These are phyloP conservation scores for Naematelia aurantialba DNA, from an alignment of 768 basidiomycete genomes.

Conservation along the genomic window DNA sequence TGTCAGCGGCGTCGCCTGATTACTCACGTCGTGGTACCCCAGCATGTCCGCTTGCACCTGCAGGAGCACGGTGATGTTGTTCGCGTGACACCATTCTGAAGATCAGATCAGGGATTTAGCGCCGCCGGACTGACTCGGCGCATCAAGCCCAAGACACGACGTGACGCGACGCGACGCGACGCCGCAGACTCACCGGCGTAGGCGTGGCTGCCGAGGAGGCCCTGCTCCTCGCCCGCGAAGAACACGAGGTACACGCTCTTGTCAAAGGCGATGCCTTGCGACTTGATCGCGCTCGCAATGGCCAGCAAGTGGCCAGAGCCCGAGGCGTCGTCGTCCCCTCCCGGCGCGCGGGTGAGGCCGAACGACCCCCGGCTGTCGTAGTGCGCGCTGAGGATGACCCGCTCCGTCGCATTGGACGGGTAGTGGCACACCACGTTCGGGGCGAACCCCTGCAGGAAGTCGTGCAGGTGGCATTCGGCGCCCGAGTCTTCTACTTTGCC, in stretches of 20 bases:
- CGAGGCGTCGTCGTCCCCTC: conserved; percentile 64
- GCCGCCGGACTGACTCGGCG: too few relatives aligned
- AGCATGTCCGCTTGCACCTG: conserved; percentile 94
- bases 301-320: conserved; percentile 70
- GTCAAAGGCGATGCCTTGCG: conserved; percentile 65
- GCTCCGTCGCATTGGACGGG: conserved; percentile 62
- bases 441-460: conserved; percentile 69
- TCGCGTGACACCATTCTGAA: conserved; percentile 60
- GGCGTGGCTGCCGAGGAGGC: conserved; percentile 68
- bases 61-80: conserved; percentile 65
- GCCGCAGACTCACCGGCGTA: conserved; percentile 72
- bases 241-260: conserved; percentile 74
- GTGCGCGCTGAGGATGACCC: conserved; percentile 74
- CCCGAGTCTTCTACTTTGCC: conserved; percentile 64
- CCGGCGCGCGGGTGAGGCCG: conserved; percentile 66
- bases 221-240: conserved; percentile 92
- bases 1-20: not conserved
- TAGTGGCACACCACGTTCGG: conserved; percentile 82
- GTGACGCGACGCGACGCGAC: too few relatives aligned
- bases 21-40: conserved; percentile 63
- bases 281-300: conserved; percentile 70
- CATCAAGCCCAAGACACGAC: too few relatives aligned
- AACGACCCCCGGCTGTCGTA: conserved; percentile 90
- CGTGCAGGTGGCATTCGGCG: conserved; percentile 64
- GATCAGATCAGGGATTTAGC: conserved; percentile 1